Base-by-base conservation (phyloP, 2,329 filamentous ascomycete genomes). In the Aaosphaeria arxii region DNA sequence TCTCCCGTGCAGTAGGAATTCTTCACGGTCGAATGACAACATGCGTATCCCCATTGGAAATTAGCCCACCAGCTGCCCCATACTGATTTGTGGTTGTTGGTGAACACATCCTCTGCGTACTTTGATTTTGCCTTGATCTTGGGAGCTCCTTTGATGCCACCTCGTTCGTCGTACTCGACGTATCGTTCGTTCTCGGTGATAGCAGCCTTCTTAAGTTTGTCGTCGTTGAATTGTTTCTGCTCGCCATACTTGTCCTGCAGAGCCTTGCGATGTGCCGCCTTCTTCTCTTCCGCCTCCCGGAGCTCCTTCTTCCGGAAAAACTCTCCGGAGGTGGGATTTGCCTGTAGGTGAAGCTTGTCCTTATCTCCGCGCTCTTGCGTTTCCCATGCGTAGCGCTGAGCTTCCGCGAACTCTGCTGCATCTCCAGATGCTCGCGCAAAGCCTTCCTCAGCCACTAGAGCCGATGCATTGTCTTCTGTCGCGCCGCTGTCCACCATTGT, bases 41-140 rank as follows among this genome's bases (percentile, higher is more conserved):
- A 99, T 24, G 88, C 82, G 71, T 96, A 99, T 1, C 94, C 94
- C 94, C 94, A 99, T 71, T 87, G 82, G 74, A 96, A 97, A 64
- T 89, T 85, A 45, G 85, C 83, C 94, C 94, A 99, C 94, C 94
- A 99, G 63, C 91, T 96, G 43, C 94, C 94, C 89, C 91, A 99
- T 3, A 96, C 86, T 0, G 87, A 86, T 3, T 84, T 90, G 72
- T 99, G 94, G 64, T 99, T 99, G 75, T 95, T 92, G 67, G 87
- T 81, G 46, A 88, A 75, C 1, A 96, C 79, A 62, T 99, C 90
- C 65, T 99, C 94, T 4, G 85, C 73, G 64, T 99, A 99, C 67
- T 96, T 97, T 38, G 90, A 95, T 69, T 88, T 92, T 44, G 86
- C 87, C 45, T 81, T 80, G 47, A 82, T 82, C 66, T 86, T 88